Evolutionary conservation across 2,329 filamentous ascomycete genomes (phyloP).

Genomic region (Fusarium nurragi): DNA sequence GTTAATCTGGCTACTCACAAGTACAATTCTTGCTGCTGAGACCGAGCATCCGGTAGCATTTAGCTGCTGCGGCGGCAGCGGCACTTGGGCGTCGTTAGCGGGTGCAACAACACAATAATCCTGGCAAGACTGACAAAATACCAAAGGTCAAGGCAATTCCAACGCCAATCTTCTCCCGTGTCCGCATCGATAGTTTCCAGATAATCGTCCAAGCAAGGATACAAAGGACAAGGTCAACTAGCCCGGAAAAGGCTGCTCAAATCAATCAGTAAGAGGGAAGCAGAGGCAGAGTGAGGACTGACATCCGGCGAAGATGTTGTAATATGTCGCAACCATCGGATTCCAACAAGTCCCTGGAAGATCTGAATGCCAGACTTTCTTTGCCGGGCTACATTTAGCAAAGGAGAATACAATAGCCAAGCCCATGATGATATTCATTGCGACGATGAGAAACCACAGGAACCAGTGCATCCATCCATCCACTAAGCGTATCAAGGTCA

Average conservation of each 20-base stretch:
- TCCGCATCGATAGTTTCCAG: slow-evolving; percentile 4
- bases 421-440: not conserved
- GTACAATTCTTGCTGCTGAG: not conserved
- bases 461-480: slow-evolving; percentile 5
- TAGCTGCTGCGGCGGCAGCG: not conserved
- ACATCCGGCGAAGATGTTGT: slow-evolving; percentile 5
- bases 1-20: not conserved
- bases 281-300: fast-evolving
- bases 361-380: not conserved
- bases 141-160: slow-evolving; percentile 10
- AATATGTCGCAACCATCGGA: not conserved
- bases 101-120: fast-evolving
- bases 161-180: not conserved
- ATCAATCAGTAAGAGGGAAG: fast-evolving
- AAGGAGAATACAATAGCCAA: slow-evolving; percentile 1
- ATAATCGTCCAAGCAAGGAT: not conserved
- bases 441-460: not conserved
- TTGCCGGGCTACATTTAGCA: not conserved
- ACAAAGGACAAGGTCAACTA: not conserved
- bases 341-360: not conserved
- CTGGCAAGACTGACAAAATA: not conserved
- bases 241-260: not conserved
- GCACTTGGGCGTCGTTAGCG: not conserved
- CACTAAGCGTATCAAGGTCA: not conserved
- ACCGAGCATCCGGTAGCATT: not conserved